Evolutionary conservation across 2,329 filamentous ascomycete species (phyloP), one percentile per base, ranked within the genome.

Genomic region (Phialemoniopsis sp.): DNA sequence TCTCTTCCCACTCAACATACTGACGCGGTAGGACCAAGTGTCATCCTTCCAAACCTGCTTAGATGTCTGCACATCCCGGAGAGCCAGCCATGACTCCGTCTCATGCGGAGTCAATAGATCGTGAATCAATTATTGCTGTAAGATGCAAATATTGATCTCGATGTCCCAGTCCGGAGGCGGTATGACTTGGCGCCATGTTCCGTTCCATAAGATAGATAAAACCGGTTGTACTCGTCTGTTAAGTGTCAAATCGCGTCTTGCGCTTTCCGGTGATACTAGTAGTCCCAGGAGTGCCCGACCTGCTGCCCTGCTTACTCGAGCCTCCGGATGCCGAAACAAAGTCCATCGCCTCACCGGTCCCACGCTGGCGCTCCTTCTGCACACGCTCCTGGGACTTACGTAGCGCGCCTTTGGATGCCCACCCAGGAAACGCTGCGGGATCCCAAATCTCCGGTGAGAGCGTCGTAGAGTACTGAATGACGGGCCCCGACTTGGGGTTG

Each of bases 391-490:
- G 73, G 41, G 60, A 66, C 52, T 66, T 69, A 18, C 67, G 62
- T 42, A 83, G 55, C 44, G 64, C 63, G 26, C 70, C 68, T 40
- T 68, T 67, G 44, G 66, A 77, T 1, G 77, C 78, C 61, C 67
- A 69, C 9, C 67, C 62, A 0, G 80, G 79, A 44, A 85, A 77
- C 4, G 51, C 65, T 3, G 54, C 55, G 2, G 80, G 76, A 46
- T 84, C 67, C 78, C 80, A 85, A 6, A 82, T 47, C 4, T 75
- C 70, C 2, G 58, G 51, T 2, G 70, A 54, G 34, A 85, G 54
- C 2, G 81, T 81, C 7, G 81, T 87, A 26, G 68, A 69, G 58
- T 90, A 89, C 60, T 87, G 82, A 17, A 71, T 73, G 36, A 68
- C 26, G 5, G 29, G 16, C 8, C 12, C 2, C 30, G 35, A 19